Evolutionary conservation across 225 moss, liverwort and hornwort genomes (phyloP).

Genomic region (Pseudisothecium myosuroides): DNA sequence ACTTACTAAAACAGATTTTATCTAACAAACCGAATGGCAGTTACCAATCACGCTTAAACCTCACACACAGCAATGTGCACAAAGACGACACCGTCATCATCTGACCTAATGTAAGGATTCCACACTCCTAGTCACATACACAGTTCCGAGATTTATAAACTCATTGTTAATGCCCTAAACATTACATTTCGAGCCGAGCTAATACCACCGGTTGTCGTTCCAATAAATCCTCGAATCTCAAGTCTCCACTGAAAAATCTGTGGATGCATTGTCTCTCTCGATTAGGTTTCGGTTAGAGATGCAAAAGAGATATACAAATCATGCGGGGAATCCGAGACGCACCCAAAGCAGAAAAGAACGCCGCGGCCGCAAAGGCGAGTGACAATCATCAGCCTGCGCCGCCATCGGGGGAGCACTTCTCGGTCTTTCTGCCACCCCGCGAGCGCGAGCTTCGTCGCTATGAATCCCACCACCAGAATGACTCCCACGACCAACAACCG

Average conservation of each 20-base stretch:
- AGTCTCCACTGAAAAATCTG: background rate
- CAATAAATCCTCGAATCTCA: background rate
- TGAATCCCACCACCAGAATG: constrained; percentile 53
- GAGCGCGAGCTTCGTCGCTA: constrained; percentile 45
- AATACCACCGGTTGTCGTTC: background rate
- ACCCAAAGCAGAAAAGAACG: constrained; percentile 81
- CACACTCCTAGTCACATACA: background rate
- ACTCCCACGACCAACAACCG: constrained; percentile 32
- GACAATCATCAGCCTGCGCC: constrained; percentile 52
- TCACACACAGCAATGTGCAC: background rate
- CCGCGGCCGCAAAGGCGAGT: constrained; percentile 69
- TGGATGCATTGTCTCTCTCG: background rate
- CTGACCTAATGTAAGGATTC: background rate
- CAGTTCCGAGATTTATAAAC: background rate
- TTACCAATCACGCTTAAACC: background rate
- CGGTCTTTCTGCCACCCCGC: constrained; percentile 39
- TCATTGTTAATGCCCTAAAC: background rate
- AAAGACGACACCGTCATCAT: background rate
- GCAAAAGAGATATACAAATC: background rate
- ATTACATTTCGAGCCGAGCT: background rate
- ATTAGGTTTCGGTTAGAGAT: background rate
- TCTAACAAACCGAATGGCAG: background rate
- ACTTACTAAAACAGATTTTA: background rate
- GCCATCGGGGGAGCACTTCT: constrained; percentile 56
- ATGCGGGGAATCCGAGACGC: background rate